Conservation (phyloP, 805 yeast genomes). For the Zygoascus ofunaensis region DNA sequence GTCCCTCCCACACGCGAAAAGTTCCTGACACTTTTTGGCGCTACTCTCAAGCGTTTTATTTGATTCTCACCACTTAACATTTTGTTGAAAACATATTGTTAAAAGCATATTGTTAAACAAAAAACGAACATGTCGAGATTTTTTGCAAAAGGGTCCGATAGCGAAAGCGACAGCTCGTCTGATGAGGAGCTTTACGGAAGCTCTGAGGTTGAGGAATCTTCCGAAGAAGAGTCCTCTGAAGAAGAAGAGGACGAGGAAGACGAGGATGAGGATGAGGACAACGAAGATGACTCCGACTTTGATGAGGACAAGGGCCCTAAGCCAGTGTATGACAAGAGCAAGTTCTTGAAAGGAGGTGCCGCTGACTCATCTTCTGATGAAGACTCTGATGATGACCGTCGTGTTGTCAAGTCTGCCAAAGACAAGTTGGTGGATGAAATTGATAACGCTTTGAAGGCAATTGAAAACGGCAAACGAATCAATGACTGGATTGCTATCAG, state of each 20-base stretch:
- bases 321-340: conserved; percentile 24
- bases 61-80: background rate
- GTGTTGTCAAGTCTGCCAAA: conserved; percentile 85
- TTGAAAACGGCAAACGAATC: conserved; percentile 58
- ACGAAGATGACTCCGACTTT: conserved; percentile 31
- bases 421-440: conserved; percentile 89
- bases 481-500: conserved; percentile 74
- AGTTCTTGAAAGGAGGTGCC: conserved; percentile 31
- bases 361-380: conserved; percentile 48
- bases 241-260: conserved; percentile 33
- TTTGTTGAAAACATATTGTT: background rate
- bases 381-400: conserved; percentile 56
- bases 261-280: conserved; percentile 39
- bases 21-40: background rate
- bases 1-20: background rate
- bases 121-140: conserved; percentile 77
- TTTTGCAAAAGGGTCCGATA: conserved; percentile 49
- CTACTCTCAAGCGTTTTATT: too few relatives aligned
- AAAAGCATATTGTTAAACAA: background rate
- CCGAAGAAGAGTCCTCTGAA: conserved; percentile 34
- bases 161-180: conserved; percentile 23
- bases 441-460: conserved; percentile 51
- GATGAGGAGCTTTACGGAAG: conserved; percentile 28
- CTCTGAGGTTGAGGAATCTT: conserved; percentile 21
- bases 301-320: conserved; percentile 31